Evolutionary conservation across 495 filamentous ascomycete species (phyloP), one percentile per base, ranked within the genome.

Genomic region (Niebla homalea): DNA sequence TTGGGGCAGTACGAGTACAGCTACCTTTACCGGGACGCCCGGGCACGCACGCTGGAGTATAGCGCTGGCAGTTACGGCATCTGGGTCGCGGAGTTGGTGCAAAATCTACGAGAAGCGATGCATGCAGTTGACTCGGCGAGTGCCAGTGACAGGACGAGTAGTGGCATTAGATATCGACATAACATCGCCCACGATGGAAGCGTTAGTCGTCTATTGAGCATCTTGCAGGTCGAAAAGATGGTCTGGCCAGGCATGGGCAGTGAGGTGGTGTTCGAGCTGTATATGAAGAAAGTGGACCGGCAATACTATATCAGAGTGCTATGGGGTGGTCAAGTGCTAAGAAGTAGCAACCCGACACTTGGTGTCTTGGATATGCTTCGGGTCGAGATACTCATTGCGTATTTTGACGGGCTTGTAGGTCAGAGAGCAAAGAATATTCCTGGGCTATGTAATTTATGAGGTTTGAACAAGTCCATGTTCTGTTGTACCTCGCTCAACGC

Each of bases 221-320:
- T 84, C n/a, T 59, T 87, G 50, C 81, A 85, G 58, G 57, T 79
- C 4, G 75, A 81, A 36, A 56, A 63, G 36, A 86, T 85, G 81
- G 75, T 84, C 4, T 87, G 83, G 83, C 82, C 81, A 0, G 83
- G 83, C 0, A 83, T 86, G 79, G 83, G 83, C 1, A 65, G 70
- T 8, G 81, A 85, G 60, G 66, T 85, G 5, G 71, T 83, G 0
- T 84, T 87, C 58, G 83, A 87, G 65, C 38, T 83, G 11, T 82
- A 77, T 48, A 64, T 62, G 44, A 61, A 58, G 40, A 55, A 52
- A 36, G 35, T 19, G 10, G 38, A 50, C 11, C 35, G 51, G 25
- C 29, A 32, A 32, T 12, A 32, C 6, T 79, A 67, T 46, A 60
- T 81, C 0, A 68, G 82, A 44, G 76, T 85, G 0, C 56, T 87